Evolutionary conservation across 2,329 filamentous ascomycete species (phyloP).

Genomic region (Penicillium brevicompactum): DNA sequence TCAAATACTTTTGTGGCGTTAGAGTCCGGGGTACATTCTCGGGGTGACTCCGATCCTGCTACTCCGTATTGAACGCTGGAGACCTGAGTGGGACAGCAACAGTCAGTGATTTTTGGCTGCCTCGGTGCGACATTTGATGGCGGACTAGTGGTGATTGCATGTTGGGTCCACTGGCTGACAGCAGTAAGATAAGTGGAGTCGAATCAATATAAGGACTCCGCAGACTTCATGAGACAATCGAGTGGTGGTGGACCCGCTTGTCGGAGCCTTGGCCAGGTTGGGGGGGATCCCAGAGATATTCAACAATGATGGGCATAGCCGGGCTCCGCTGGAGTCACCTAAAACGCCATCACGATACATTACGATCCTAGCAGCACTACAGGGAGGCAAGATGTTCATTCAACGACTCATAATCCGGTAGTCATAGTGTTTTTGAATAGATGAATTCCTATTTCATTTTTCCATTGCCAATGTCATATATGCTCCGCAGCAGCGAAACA

Average conservation of each 20-base stretch:
- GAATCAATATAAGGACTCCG: not conserved
- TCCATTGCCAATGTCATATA: conserved; percentile 45
- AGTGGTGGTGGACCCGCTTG: not conserved
- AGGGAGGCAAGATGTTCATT: conserved; percentile 3
- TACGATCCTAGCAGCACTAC: conserved; percentile 4
- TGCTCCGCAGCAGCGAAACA: conserved; percentile 37
- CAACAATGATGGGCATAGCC: too few species aligned
- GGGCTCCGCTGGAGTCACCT: too few species aligned
- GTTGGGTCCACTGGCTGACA: not conserved
- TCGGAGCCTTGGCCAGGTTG: not conserved
- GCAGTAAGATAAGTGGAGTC: not conserved
- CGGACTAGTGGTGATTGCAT: not conserved
- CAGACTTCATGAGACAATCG: not conserved
- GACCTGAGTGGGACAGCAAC: too few species aligned
- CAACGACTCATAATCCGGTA: conserved; percentile 36
- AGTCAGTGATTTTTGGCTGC: too few species aligned
- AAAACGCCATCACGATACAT: not conserved
- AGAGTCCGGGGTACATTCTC: not conserved
- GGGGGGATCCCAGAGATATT: not conserved
- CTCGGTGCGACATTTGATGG: too few species aligned
- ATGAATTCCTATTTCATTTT: conserved; percentile 47
- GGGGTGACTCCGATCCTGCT: not conserved
- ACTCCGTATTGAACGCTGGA: too few species aligned
- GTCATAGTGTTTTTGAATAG: conserved; percentile 40
- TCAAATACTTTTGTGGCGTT: not conserved